Base-by-base conservation (phyloP, 2,329 filamentous ascomycete genomes). In the Phyllosticta citrichinensis region DNA sequence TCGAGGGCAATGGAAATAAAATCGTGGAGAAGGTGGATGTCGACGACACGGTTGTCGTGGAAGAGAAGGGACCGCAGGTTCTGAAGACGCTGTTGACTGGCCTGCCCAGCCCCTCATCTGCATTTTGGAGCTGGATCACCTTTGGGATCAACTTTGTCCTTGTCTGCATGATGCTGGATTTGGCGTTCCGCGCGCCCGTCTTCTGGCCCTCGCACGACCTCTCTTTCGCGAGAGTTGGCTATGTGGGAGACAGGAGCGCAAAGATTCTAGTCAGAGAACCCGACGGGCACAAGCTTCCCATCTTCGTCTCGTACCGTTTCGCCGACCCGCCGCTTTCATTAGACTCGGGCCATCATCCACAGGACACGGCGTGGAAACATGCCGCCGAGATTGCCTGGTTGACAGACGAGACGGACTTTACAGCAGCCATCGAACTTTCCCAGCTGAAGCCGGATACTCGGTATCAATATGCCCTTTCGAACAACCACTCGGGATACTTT, bases 251-350 rank as follows among this genome's bases (percentile, higher is more conserved):
- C 19, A 83, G 80, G 0, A 87, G 87, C 61, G 94, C 91, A 22
- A 91, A 85, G 63, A 81, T 99, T 50, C 77, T 99, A 27, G 80
- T 99, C 55, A 84, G 94, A 62, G 94, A 97, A 73, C 91, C 94
- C 0, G 83, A 96, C 66, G 79, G 83, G 57, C 71, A 81, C 35
- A 85, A 88, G 67, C 82, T 96, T 70, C 91, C 92, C 0, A 75
- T 96, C n/a, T 85, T 80, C 0, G 77, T 94, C 10, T 86, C 88
- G 57, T 85, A 83, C 65, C 74, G 78, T 50, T 72, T 76, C 57
- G 70, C 70, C 5, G 69, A 75, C 50, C 60, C 19, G 55, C 73
- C 63, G 11, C 58, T 64, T 63, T 86, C 60, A 80, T 82, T 59
- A 73, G 82, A 67, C 81, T 82, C 67, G 78, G 83, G 63, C 68